Evolutionary conservation across 177 flowering plant species (phyloP).

Genomic region (Vitis hybrid): DNA sequence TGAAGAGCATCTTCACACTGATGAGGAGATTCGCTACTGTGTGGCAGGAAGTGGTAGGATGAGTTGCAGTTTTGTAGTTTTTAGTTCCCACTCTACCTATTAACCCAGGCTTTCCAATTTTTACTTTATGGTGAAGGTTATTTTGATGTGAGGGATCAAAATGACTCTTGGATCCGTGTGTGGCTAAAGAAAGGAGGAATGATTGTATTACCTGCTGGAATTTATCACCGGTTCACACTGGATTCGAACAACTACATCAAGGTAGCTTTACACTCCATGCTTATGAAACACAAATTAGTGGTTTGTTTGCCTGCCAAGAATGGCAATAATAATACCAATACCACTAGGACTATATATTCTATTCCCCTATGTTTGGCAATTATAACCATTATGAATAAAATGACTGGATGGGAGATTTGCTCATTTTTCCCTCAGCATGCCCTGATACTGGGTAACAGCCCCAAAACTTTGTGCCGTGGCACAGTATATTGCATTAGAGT

Average conservation of each 20-base stretch:
- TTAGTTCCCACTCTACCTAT: neutral
- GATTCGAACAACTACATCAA: slow-evolving; percentile 90
- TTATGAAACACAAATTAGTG: neutral
- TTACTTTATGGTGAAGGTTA: slow-evolving; percentile 61
- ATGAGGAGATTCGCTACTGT: slow-evolving; percentile 96
- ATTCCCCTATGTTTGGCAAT: too few relatives aligned
- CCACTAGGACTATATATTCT: too few relatives aligned
- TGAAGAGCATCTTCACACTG: slow-evolving; percentile 97
- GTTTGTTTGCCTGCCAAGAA: too few relatives aligned
- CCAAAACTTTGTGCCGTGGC: too few relatives aligned
- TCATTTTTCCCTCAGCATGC: too few relatives aligned
- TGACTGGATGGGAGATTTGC: too few relatives aligned
- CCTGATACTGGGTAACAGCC: too few relatives aligned
- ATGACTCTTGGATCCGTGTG: slow-evolving; percentile 91
- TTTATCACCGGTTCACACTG: slow-evolving; percentile 94
- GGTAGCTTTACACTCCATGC: slow-evolving; percentile 39
- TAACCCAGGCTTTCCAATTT: neutral
- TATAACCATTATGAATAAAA: too few relatives aligned
- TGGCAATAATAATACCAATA: too few relatives aligned
- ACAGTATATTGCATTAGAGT: too few relatives aligned
- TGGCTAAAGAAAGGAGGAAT: slow-evolving; percentile 92
- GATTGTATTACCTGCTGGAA: slow-evolving; percentile 97
- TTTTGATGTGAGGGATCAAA: slow-evolving; percentile 84
- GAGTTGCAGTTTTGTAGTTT: neutral
- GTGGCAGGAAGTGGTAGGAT: slow-evolving; percentile 90